Evolutionary conservation across 805 yeast species (phyloP).

Genomic region (Kockiozyma suomiensis): DNA sequence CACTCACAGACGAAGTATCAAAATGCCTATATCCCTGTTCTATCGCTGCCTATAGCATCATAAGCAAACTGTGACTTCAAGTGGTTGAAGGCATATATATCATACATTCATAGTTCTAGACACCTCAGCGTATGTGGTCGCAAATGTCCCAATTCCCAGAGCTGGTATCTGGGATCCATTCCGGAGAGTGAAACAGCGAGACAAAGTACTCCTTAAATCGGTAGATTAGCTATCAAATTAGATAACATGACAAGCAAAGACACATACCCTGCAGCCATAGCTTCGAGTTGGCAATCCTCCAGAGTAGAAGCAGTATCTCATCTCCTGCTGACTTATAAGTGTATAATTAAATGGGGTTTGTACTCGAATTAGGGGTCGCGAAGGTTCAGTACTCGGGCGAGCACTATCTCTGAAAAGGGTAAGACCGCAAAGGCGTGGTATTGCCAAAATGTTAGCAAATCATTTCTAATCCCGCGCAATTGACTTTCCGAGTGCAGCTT

Average conservation of each 20-base stretch:
- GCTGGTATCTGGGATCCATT: conserved; percentile 65
- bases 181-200: conserved; percentile 48
- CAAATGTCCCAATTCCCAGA: conserved; percentile 77
- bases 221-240: neutral
- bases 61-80: neutral
- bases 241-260: neutral
- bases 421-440: neutral
- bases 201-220: conserved; percentile 20
- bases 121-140: conserved; percentile 56
- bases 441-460: neutral
- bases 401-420: too few species aligned
- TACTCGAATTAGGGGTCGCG: too few species aligned
- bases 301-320: too few species aligned
- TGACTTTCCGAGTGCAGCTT: neutral
- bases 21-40: conserved; percentile 71
- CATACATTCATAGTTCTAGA: conserved; percentile 51
- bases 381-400: too few species aligned
- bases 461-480: neutral
- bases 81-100: conserved; percentile 41
- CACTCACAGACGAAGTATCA: conserved; percentile 60
- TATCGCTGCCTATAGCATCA: conserved; percentile 48
- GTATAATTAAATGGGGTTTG: too few species aligned
- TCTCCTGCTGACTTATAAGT: too few species aligned
- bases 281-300: too few species aligned
- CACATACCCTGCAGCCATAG: too few species aligned